A percentile compares a stretch with the other conserved stretches of the same genome.
Evolutionary conservation across 164 flowering plant species (phyloP).

Genomic region (Brasenia schreberi): DNA sequence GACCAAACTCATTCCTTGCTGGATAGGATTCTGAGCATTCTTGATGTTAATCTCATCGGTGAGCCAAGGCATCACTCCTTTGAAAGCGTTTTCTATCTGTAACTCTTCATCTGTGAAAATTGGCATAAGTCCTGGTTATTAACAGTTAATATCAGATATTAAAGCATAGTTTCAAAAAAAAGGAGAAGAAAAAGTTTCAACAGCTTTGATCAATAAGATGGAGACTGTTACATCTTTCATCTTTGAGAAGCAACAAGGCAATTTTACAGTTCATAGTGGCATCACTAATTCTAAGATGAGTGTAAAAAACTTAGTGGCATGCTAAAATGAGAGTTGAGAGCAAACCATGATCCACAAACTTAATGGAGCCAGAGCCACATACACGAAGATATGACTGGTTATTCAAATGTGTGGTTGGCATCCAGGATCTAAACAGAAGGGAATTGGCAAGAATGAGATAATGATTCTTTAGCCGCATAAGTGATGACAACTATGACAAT

Average conservation of each 20-base stretch:
- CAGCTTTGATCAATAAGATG: too few relatives aligned
- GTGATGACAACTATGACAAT: neutral
- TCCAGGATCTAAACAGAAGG: neutral
- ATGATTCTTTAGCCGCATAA: neutral
- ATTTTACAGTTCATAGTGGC: too few relatives aligned
- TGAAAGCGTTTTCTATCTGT: slow-evolving; percentile 66
- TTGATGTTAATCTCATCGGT: slow-evolving; percentile 71
- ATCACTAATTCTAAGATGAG: too few relatives aligned
- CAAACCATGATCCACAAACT: neutral
- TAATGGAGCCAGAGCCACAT: neutral
- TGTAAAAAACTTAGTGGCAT: too few relatives aligned
- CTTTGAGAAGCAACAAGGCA: neutral
- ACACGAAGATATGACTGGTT: neutral
- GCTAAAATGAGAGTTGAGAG: too few relatives aligned
- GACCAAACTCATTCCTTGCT: slow-evolving; percentile 77
- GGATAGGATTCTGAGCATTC: slow-evolving; percentile 54
- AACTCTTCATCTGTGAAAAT: slow-evolving; percentile 60
- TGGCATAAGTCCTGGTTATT: neutral
- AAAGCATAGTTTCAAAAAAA: neutral
- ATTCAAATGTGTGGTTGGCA: neutral
- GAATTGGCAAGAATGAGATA: neutral
- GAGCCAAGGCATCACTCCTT: slow-evolving; percentile 93
- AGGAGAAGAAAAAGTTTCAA: too few relatives aligned
- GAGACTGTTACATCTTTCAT: neutral
- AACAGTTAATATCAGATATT: neutral